Base-by-base conservation (phyloP, 805 yeast species). In the Ogataea ganodermae region DNA sequence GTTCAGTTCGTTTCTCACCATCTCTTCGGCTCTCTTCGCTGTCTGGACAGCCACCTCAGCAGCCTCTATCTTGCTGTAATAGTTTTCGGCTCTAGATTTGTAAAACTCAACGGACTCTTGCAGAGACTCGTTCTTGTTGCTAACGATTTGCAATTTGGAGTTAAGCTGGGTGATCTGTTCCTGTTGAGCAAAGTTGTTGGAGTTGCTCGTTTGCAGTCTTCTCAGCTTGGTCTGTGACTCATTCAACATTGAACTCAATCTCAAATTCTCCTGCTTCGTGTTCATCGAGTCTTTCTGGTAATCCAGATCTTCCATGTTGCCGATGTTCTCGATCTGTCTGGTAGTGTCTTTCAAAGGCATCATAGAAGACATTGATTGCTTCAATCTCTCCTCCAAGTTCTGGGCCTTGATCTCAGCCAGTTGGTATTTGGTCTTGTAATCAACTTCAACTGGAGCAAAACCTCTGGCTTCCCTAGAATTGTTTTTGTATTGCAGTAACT, bases 41-140 rank as follows among this genome's bases (percentile, higher is more conserved):
- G 81, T 75, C 44, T 76, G 72, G 1, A 86, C 79, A 4, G 88
- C 86, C 41, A 83, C 74, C 60, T 91, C 96, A 2, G 94, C 91
- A 42, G 79, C 76, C 58, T 89, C 95, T 21, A 90, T 71, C 58
- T 87, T 86, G 48, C 74, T 73, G 56, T 76, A 80, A 61, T 88
- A 86, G 51, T 83, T 86, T 28, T 87, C 91, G 27, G 95, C 81
- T 51, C 96, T 77, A 14, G 72, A 66, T 59, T 82, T 84, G 66
- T 86, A 89, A 26, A 85, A 69, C 31, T 78, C 79, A 17, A 84
- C 68, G 24, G 79, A 75, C 31, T 76, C 73, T 1, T 72, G 62
- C 24, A 89, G 67, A 24, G 88, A 84, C 1, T 62, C 58, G 54
- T 80, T 83, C 57, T 80, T 83, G n/a, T 72, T 61, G 32, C 71